Conservation (phyloP, 2,329 filamentous ascomycete genomes). For the Annulohypoxylon truncatum region DNA sequence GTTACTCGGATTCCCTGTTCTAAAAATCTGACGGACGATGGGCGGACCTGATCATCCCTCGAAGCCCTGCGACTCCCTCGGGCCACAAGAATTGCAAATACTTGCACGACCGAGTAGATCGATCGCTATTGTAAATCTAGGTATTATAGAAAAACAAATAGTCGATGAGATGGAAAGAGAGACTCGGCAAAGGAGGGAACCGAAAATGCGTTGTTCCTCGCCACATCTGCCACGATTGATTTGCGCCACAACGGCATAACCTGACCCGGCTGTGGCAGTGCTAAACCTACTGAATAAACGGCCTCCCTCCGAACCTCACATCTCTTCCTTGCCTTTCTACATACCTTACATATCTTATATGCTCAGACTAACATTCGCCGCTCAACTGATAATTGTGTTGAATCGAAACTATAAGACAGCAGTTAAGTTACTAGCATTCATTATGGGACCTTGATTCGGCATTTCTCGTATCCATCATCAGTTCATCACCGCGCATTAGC, state of each 20-base stretch:
- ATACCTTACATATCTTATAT: not conserved
- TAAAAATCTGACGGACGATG: no score
- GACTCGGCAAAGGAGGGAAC: no score
- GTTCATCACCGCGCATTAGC: conserved; percentile 29
- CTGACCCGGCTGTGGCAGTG: not conserved
- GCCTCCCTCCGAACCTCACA: not conserved
- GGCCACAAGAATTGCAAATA: no score
- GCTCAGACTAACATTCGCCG: conserved; percentile 7
- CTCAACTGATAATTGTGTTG: not conserved
- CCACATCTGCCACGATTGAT: not conserved
- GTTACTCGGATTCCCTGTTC: no score
- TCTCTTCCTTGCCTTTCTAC: not conserved
- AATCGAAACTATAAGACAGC: not conserved
- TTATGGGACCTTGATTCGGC: conserved; percentile 1
- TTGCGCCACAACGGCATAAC: not conserved
- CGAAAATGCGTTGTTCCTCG: not conserved
- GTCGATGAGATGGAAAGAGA: not conserved
- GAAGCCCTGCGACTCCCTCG: no score
- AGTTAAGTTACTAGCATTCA: not conserved
- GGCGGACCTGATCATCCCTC: no score
- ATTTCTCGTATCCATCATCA: conserved; percentile 31
- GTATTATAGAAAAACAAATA: no score
- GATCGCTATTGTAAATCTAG: no score
- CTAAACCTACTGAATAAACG: not conserved
- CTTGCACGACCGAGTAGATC: no score